Conservation (phyloP, 306 rosid genomes). For the Pyrus bretschneideri region DNA sequence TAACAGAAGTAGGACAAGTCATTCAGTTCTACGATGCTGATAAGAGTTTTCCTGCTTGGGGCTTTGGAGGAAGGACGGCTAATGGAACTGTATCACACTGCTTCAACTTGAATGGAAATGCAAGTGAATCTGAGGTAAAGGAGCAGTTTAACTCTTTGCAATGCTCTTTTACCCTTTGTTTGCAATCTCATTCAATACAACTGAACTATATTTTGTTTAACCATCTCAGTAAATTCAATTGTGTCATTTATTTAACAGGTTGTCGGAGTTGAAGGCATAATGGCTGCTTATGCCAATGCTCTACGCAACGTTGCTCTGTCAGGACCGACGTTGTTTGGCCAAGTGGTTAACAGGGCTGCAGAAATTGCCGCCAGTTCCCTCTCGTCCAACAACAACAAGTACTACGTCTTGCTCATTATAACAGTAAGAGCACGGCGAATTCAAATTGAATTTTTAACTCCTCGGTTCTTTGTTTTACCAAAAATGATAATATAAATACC, state of each 20-base stretch:
- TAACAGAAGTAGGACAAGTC: constrained; percentile 77
- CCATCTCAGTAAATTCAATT: background rate
- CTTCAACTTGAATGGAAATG: constrained; percentile 61
- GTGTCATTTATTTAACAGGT: constrained; percentile 34
- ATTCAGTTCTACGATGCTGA: constrained; percentile 81
- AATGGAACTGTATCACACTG: constrained; percentile 57
- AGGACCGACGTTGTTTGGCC: constrained; percentile 90
- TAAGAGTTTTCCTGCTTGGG: constrained; percentile 78
- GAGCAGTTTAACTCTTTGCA: background rate
- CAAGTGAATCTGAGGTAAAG: constrained; percentile 49
- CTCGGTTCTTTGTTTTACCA: background rate
- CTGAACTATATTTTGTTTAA: background rate
- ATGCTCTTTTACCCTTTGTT: background rate
- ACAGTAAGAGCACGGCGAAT: constrained; percentile 38
- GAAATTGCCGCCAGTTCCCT: constrained; percentile 57
- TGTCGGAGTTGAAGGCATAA: constrained; percentile 78
- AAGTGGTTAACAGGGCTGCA: constrained; percentile 65
- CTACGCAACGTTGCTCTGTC: constrained; percentile 45
- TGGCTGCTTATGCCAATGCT: constrained; percentile 63
- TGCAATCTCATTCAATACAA: background rate
- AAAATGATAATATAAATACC: background rate
- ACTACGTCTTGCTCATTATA: constrained; percentile 65
- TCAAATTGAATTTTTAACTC: background rate
- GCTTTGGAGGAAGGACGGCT: constrained; percentile 63
- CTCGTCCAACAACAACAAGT: constrained; percentile 29